Evolutionary conservation across 1,284 basidiomycete genomes (phyloP), one percentile per base, ranked within the genome.

Genomic region (Rhodotorula sp.): DNA sequence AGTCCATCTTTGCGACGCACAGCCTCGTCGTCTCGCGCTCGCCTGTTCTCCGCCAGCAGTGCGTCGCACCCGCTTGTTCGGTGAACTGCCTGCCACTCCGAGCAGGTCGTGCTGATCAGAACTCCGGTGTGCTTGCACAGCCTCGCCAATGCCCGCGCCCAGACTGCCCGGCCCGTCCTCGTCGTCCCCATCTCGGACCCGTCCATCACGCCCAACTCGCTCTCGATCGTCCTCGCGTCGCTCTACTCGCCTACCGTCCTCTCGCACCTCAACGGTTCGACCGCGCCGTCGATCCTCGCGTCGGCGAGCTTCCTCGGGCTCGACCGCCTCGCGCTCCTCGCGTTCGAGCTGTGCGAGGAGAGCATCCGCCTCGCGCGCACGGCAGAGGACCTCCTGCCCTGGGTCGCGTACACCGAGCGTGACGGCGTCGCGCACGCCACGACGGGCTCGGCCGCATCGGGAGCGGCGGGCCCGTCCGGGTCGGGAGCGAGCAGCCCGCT

Each of bases 211-310:
- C 25, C 64, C 49, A 19, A 41, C 21, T 56, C 70, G 7, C 34
- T 74, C 58, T n/a, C 34, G 7, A 64, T 74, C 45, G 55, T 46
- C 25, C 56, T 74, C 58, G 70, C 73, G 7, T 69, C 65, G 3
- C 70, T 74, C 23, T 74, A 74, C 59, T 67, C 64, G 10, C 73
- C 70, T 16, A 46, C 48, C 19, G 64, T 67, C 49, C 64, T 72
- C 49, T 16, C 57, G 4, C 67, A 68, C 34, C 54, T 71, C 50
- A 14, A 45, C 10, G 7, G 49, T 12, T 7, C 50, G 3, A 66
- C 52, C 23, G 65, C 65, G 17, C 42, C 58, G 27, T 8, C 41
- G 2, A 23, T 73, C 44, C 62, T 73, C 53, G 65, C 64, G 1
- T 59, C 63, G 16, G 68, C 68, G 8, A 41, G 25, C 45, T 70